Evolutionary conservation across 176 grass and related monocot genomes (phyloP).

Genomic region (Zea luxurians): DNA sequence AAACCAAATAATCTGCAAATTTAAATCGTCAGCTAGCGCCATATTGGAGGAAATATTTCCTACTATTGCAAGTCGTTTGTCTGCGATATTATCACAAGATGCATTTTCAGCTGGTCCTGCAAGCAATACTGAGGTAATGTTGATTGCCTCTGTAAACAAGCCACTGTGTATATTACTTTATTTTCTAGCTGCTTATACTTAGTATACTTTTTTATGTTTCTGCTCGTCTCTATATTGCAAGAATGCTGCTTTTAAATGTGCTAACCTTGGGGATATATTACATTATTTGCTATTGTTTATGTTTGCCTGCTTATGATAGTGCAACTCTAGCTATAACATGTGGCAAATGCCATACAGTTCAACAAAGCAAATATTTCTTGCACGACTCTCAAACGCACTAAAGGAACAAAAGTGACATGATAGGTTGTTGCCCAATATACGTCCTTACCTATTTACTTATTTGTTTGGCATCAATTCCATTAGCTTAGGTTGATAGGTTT

Average conservation of each 20-base stretch:
- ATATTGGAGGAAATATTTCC: conserved; percentile 90
- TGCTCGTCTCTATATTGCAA: conserved; percentile 8
- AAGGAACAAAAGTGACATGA: not conserved
- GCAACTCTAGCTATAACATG: conserved; percentile 15
- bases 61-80: conserved; percentile 68
- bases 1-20: conserved; percentile 96
- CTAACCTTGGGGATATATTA: conserved; percentile 2
- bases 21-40: conserved; percentile 60
- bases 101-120: conserved; percentile 64
- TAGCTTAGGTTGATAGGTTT: conserved; percentile 13
- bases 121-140: conserved; percentile 78
- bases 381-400: not conserved
- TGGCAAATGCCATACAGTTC: not conserved
- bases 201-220: conserved; percentile 24
- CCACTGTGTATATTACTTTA: not conserved
- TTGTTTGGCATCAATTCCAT: not conserved
- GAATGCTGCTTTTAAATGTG: conserved; percentile 20
- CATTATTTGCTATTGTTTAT: conserved; percentile 20
- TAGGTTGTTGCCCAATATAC: not conserved
- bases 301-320: conserved; percentile 9
- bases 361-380: not conserved
- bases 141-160: conserved; percentile 24
- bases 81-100: conserved; percentile 72
- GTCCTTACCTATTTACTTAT: conserved; percentile 19
- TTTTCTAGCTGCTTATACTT: conserved; percentile 20